phyloP scores from a whole-genome alignment of 495 filamentous ascomycete species.

The Aspergillus incahuasiensis region DNA sequence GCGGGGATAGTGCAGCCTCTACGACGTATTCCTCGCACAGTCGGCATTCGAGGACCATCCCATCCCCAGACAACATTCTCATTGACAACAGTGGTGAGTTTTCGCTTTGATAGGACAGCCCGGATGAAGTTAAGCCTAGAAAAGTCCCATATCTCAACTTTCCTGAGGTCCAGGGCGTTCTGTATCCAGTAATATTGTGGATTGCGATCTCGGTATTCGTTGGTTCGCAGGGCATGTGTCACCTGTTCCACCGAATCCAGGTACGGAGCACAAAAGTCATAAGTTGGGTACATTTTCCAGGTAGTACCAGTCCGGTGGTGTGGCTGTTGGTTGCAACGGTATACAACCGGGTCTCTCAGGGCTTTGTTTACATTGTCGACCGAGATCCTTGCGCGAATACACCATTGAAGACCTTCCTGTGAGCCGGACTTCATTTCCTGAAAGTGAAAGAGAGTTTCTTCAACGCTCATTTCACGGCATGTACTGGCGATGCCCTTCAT shows the following conservation, averaged over 20 bases:
- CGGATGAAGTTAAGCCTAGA: slow-evolving; percentile 92
- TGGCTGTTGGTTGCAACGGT: slow-evolving; percentile 68
- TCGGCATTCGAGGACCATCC: slow-evolving; percentile 92
- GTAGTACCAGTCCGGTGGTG: slow-evolving; percentile 86
- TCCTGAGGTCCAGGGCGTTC: slow-evolving; percentile 74
- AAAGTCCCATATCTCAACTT: slow-evolving; percentile 97
- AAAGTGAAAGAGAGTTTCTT: slow-evolving; percentile 75
- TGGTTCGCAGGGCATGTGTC: slow-evolving; percentile 91
- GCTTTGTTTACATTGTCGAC: slow-evolving; percentile 79
- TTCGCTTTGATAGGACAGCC: slow-evolving; percentile 88
- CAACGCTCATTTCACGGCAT: slow-evolving; percentile 66
- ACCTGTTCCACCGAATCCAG: slow-evolving; percentile 89
- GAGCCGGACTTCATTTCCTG: slow-evolving; percentile 85
- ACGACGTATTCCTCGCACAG: slow-evolving; percentile 79
- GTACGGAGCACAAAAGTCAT: slow-evolving; percentile 90
- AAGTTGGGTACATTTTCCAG: slow-evolving; percentile 96
- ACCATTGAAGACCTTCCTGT: slow-evolving; percentile 71
- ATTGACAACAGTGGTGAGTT: slow-evolving; percentile 90
- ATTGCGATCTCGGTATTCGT: slow-evolving; percentile 96
- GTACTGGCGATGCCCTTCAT: slow-evolving; percentile 71
- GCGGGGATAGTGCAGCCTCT: slow-evolving; percentile 90
- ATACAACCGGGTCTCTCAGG: slow-evolving; percentile 90
- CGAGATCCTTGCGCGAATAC: slow-evolving; percentile 85
- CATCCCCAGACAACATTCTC: slow-evolving; percentile 82
- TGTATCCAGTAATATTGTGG: slow-evolving; percentile 97